A percentile compares a stretch with the other conserved stretches of the same genome.
phyloP scores from a whole-genome alignment of 805 yeast genomes.

The Kodamaea hsintzibuensis region DNA sequence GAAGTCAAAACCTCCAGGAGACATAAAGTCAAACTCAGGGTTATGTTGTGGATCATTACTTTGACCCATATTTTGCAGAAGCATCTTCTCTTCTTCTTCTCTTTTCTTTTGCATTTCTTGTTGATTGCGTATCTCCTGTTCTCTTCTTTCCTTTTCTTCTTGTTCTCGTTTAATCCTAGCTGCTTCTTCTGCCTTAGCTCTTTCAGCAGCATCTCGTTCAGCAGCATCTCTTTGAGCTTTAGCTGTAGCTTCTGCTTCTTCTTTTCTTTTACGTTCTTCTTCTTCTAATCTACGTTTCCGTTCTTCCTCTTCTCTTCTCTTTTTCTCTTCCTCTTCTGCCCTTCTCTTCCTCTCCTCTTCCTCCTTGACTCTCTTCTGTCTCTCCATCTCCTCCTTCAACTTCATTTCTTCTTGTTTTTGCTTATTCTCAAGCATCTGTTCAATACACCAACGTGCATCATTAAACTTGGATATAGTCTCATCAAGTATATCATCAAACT shows the following conservation, averaged over 20 bases:
- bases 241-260: conserved; percentile 14
- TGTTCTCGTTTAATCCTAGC: conserved; percentile 16
- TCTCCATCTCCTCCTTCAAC: conserved; percentile 35
- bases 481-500: conserved; percentile 44
- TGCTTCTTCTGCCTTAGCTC: conserved; percentile 14
- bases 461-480: conserved; percentile 42
- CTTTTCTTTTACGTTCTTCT: conserved; percentile 16
- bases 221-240: conserved; percentile 13
- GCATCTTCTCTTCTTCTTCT: conserved; percentile 9
- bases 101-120: conserved; percentile 15
- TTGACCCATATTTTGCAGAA: conserved; percentile 10
- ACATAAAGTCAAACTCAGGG: conserved; percentile 20
- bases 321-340: conserved; percentile 21
- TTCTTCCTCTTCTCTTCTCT: conserved; percentile 17
- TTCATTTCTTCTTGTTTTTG: conserved; percentile 43
- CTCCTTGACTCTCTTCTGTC: conserved; percentile 26
- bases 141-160: conserved; percentile 16
- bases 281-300: conserved; percentile 18
- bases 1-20: conserved; percentile 28
- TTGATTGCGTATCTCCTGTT: conserved; percentile 7
- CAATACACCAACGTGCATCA: conserved; percentile 46
- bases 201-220: conserved; percentile 11
- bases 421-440: conserved; percentile 41
- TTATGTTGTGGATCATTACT: conserved; percentile 7
- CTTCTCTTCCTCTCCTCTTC: conserved; percentile 24